phyloP scores from a whole-genome alignment of 352 stramenopile species.

The Globisporangium viniferum region DNA sequence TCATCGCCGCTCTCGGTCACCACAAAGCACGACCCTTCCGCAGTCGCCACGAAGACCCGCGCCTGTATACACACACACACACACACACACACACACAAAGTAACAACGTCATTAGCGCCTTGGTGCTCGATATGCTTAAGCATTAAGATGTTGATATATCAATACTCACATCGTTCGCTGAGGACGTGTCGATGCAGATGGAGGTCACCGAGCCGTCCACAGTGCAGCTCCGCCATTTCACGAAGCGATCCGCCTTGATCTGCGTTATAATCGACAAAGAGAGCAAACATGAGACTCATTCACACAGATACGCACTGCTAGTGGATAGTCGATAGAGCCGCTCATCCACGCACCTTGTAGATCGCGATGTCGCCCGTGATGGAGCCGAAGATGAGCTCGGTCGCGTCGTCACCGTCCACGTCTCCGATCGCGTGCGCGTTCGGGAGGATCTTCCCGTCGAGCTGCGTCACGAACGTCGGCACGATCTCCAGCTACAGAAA shows the following conservation, averaged over 20 bases:
- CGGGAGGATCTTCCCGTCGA: conserved; percentile 65
- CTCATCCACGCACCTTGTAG: conserved; percentile 45
- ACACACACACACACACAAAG: not conserved
- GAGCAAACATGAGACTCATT: not conserved
- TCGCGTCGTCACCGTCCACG: conserved; percentile 59
- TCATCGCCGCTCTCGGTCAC: conserved; percentile 49
- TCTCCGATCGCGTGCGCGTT: conserved; percentile 68
- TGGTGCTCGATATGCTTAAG: not conserved
- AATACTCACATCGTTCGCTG: conserved; percentile 33
- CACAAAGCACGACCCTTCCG: conserved; percentile 63
- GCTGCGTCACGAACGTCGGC: conserved; percentile 49
- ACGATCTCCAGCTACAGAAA: conserved; percentile 59
- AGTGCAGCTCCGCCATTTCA: conserved; percentile 50
- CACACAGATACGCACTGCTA: not conserved
- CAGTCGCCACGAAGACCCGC: conserved; percentile 70
- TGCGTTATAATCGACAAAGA: conserved; percentile 17
- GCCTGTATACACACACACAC: conserved; percentile 22
- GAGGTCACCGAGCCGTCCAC: conserved; percentile 73
- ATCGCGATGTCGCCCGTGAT: conserved; percentile 57
- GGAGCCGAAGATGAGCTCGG: conserved; percentile 68
- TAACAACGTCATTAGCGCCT: not conserved
- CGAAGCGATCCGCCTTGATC: conserved; percentile 46
- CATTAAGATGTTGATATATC: not conserved
- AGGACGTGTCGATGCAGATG: conserved; percentile 52
- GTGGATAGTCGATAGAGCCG: not conserved